Base-by-base conservation (phyloP, 2,329 filamentous ascomycete genomes). In the Cladorrhinum sp. region DNA sequence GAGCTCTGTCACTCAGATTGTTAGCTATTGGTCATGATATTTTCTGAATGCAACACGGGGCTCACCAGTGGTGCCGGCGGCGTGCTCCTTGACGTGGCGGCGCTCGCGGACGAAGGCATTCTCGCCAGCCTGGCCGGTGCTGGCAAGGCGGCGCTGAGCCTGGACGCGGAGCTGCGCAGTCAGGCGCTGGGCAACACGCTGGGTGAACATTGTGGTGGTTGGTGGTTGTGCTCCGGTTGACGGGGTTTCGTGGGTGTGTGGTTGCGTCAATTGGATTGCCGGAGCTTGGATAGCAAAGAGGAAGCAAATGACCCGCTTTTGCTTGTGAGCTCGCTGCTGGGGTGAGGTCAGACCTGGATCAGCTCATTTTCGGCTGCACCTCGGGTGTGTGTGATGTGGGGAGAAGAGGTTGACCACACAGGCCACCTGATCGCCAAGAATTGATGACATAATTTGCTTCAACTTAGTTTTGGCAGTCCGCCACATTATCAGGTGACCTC, bases 61-160 rank as follows among this genome's bases (percentile, higher is more conserved):
- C 89, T 76, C 75, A 97, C 93, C 89, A 77, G 89, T 90, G 68
- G 91, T 95, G 73, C 84, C 84, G 68, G 82, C 86, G 72, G 95
- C 95, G 78, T 99, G 95, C 71, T 92, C 87, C 84, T 96, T 93
- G 74, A 96, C 90, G 72, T 90, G 90, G 75, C 87, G 82, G 75
- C 95, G 87, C 85, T 99, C 95, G 72, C 89, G 88, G 82, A 96
- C 88, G 85, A 98, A 99, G 73, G 87, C 86, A 80, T 96, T 98
- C 81, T 96, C 90, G 76, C 88, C 86, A 70, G 90, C 81, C 70
- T 77, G 78, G 70, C 81, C 80, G 66, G 83, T 81, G 79, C 84
- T 87, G 74, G 87, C 88, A 71, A 91, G 83, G 70, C 88, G 88
- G 76, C 90, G 87, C 81, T 91, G 89, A 70, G 80, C 77, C 65